Evolutionary conservation across 2,329 filamentous ascomycete species (phyloP), one percentile per base, ranked within the genome.

Genomic region (Xylaria sp.): DNA sequence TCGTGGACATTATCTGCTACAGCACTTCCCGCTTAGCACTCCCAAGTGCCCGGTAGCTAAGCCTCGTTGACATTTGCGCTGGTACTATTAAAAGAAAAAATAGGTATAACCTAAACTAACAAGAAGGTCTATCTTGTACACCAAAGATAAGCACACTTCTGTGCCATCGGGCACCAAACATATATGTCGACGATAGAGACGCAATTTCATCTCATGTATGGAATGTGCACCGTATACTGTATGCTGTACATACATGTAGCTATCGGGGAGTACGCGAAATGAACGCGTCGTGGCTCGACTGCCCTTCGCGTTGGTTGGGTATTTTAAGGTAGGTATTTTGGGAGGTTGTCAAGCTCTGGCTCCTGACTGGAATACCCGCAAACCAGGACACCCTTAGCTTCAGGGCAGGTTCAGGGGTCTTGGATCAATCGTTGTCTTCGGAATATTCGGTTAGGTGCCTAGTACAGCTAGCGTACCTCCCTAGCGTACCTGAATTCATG

Each of bases 271-370:
- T 17, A 65, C 69, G 58, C 69, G 69, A 67, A 67, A 67, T 64
- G 67, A 61, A 69, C 67, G 69, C 69, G 69, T 69, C 30, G 57
- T 54, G 60, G 47, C 27, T 65, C 58, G 7, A 61, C 56, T 53
- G n/a, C 27, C 36, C 27, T 19, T 30, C 65, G 65, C 54, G 65
- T 60, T 50, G 53, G 57, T 47, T 30, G 21, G 48, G 48, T 30
- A 11, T 19, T 11, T 51, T 14, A 5, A 51, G 48, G 19, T 51
- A 51, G 27, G n/a, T 36, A 47, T 48, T 34, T 47, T 19, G 42
- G 34, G 34, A 34, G 32, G 60, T 30, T 14, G n/a, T 62, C n/a
- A 54, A 62, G 32, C 14, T 24, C 34, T 17, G 21, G 59, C 59
- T 34, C 9, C 59, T 54, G 48, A 47, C 17, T 61, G 59, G 48